phyloP scores from a whole-genome alignment of 2,329 filamentous ascomycete genomes.

The Decorospora gaudefroyi region DNA sequence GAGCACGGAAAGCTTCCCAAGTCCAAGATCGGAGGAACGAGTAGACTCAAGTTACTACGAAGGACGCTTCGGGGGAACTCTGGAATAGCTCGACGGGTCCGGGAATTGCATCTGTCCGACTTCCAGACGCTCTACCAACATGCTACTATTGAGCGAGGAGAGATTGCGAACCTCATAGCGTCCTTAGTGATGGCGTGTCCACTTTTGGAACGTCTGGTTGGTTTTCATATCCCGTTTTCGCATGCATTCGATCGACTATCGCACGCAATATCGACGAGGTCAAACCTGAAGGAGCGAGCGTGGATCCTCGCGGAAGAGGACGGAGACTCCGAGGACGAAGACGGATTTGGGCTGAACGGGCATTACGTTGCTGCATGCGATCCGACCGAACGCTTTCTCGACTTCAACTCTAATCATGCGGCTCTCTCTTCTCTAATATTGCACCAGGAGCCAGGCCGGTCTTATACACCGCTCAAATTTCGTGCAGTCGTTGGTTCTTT shows the following conservation, averaged over 20 bases:
- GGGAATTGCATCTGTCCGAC: constrained; percentile 58
- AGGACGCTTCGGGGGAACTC: constrained; percentile 59
- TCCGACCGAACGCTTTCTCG: constrained; percentile 58
- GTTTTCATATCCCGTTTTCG: constrained; percentile 58
- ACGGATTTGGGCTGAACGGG: constrained; percentile 31
- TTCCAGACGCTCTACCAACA: constrained; percentile 50
- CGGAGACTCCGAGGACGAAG: constrained; percentile 35
- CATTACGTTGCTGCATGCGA: constrained; percentile 52
- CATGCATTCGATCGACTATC: constrained; percentile 60
- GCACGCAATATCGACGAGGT: constrained; percentile 60
- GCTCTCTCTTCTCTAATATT: constrained; percentile 60
- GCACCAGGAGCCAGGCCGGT: constrained; percentile 39
- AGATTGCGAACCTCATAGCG: constrained; percentile 58
- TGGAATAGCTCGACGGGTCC: constrained; percentile 57
- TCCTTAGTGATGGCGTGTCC: constrained; percentile 64
- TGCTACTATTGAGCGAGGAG: constrained; percentile 51
- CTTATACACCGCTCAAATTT: constrained; percentile 54
- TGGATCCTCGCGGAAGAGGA: constrained; percentile 56
- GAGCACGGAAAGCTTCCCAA: constrained; percentile 32
- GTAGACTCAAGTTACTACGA: constrained; percentile 59
- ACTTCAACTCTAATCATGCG: constrained; percentile 58
- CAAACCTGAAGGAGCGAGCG: constrained; percentile 58
- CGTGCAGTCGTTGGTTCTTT: constrained; percentile 60
- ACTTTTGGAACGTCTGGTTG: constrained; percentile 59
- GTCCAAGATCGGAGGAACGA: constrained; percentile 55